These are phyloP conservation scores for Cadophora malorum DNA, from an alignment of 2,329 filamentous ascomycete genomes.

Conservation along the genomic window DNA sequence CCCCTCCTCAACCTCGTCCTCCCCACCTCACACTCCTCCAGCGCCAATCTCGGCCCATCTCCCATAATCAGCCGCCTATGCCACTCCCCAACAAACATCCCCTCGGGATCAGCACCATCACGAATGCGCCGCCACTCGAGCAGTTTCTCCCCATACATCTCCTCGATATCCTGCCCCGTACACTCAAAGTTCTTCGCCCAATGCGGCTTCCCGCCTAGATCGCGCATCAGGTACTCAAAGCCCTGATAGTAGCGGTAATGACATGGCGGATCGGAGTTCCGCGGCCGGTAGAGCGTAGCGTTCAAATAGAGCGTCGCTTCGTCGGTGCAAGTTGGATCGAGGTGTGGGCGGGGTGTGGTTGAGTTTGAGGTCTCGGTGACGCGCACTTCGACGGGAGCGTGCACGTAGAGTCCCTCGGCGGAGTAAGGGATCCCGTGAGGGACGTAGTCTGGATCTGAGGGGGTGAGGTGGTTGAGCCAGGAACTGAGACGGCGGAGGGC, in stretches of 20 bases:
- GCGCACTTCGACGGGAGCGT: constrained; percentile 92
- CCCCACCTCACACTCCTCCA: constrained; percentile 43
- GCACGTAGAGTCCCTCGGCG: constrained; percentile 80
- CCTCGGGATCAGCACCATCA: constrained; percentile 75
- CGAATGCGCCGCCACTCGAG: constrained; percentile 71
- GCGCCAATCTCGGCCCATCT: constrained; percentile 34
- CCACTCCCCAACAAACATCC: constrained; percentile 92
- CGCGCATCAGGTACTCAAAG: constrained; percentile 90
- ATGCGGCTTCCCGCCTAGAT: constrained; percentile 81
- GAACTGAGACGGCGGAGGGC: constrained; percentile 81
- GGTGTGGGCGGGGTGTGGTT: constrained; percentile 58
- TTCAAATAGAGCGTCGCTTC: constrained; percentile 87
- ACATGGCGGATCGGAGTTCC: constrained; percentile 78
- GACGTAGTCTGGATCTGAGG: constrained; percentile 69
- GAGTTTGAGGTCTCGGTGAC: constrained; percentile 71
- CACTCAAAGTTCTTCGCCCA: constrained; percentile 91
- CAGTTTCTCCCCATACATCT: constrained; percentile 73
- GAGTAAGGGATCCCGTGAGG: constrained; percentile 78
- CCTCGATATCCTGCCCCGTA: constrained; percentile 64
- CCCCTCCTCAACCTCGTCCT: constrained; percentile 37
- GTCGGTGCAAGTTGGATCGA: constrained; percentile 74
- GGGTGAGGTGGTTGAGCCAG: constrained; percentile 74
- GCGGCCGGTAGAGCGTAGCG: constrained; percentile 86
- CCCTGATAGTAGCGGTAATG: constrained; percentile 81
- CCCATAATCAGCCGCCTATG: constrained; percentile 72